Evolutionary conservation across 305 asterid genomes (phyloP).

Genomic region (Fraxinus sp.): DNA sequence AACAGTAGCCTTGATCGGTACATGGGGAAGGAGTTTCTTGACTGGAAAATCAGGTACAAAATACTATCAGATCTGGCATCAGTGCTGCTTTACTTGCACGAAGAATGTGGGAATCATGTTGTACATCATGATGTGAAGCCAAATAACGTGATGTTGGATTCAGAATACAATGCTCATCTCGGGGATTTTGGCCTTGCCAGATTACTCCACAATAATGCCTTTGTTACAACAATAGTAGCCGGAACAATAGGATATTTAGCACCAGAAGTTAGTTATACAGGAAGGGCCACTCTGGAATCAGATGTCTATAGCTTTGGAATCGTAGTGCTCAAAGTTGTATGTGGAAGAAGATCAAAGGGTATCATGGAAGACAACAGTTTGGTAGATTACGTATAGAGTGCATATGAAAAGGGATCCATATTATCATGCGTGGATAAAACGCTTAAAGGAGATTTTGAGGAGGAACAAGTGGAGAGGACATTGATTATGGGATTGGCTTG

Average conservation of each 20-base stretch:
- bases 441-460: conserved; percentile 30
- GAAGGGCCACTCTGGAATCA: conserved; percentile 53
- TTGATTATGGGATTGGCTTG: conserved; percentile 55
- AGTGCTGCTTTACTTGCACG: conserved; percentile 51
- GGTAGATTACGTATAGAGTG: conserved; percentile 45
- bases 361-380: conserved; percentile 54
- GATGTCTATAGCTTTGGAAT: conserved; percentile 62
- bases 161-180: conserved; percentile 44
- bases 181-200: conserved; percentile 65
- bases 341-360: conserved; percentile 54
- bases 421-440: conserved; percentile 38
- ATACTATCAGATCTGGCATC: conserved; percentile 49
- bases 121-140: conserved; percentile 66
- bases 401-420: conserved; percentile 36
- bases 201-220: conserved; percentile 35
- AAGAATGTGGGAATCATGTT: conserved; percentile 53
- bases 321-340: conserved; percentile 55
- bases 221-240: conserved; percentile 57
- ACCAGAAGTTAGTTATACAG: conserved; percentile 55
- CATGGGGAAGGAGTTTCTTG: conserved; percentile 44
- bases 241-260: conserved; percentile 64
- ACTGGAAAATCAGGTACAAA: conserved; percentile 49
- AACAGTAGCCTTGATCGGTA: conserved; percentile 59
- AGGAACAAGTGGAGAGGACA: conserved; percentile 39
- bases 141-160: conserved; percentile 60